Percentiles rank a stretch among this genome's conserved stretches.
These are phyloP conservation scores for Pycnococcus provasolii DNA, from an alignment of 139 green algal genomes.

Conservation along the genomic window DNA sequence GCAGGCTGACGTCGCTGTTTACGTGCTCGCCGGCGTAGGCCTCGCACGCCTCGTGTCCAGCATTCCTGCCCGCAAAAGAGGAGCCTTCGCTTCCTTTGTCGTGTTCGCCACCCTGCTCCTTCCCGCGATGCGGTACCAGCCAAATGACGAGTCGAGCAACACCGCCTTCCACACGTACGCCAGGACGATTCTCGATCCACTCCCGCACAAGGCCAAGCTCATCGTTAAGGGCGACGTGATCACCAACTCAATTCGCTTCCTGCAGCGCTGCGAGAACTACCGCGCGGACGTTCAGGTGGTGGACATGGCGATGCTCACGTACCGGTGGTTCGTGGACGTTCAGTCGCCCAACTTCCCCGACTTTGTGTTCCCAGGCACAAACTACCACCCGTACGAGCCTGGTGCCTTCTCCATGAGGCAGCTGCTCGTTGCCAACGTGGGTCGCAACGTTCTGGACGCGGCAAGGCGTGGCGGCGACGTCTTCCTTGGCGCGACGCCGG, in stretches of 20 bases:
- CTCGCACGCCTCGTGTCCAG: not conserved
- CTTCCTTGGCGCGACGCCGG: not conserved
- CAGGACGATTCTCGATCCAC: not conserved
- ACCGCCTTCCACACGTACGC: not conserved
- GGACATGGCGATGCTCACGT: conserved; percentile 20
- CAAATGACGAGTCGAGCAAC: conserved; percentile 17
- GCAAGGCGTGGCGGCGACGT: not conserved
- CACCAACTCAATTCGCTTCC: conserved; percentile 22
- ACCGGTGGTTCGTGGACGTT: conserved; percentile 13
- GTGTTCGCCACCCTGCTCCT: not conserved
- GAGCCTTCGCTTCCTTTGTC: too few relatives aligned
- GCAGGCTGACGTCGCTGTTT: not conserved
- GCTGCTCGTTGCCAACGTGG: not conserved
- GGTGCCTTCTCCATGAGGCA: conserved; percentile 11
- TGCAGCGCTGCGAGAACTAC: conserved; percentile 15
- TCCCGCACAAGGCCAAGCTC: conserved; percentile 6
- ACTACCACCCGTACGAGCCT: conserved; percentile 21
- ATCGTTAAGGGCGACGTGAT: conserved; percentile 24
- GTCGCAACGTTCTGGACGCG: not conserved
- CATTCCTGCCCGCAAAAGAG: not conserved
- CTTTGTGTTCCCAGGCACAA: conserved; percentile 1
- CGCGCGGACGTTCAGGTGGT: conserved; percentile 22
- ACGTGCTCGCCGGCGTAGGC: not conserved
- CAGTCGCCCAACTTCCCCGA: conserved; percentile 8
- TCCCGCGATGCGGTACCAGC: not conserved